phyloP scores from a whole-genome alignment of 129 eudicot species.

The Escallonia rubra region DNA sequence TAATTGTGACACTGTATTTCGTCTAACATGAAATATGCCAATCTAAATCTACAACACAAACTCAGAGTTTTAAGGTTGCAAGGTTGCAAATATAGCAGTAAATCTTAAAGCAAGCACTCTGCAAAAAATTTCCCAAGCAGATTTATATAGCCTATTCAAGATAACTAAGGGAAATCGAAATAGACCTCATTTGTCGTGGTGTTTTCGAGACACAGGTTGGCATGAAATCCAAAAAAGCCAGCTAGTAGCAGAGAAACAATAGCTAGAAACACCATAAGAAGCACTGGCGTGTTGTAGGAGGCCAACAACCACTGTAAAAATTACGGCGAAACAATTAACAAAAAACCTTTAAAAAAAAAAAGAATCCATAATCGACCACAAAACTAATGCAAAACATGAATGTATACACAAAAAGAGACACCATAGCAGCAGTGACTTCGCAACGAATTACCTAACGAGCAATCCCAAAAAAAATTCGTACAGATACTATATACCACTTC shows the following conservation, averaged over 20 bases:
- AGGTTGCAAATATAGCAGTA: background rate
- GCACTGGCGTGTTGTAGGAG: conserved; percentile 87
- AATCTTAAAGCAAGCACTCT: background rate
- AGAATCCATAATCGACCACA: background rate
- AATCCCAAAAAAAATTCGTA: too few relatives aligned
- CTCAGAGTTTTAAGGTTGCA: too few relatives aligned
- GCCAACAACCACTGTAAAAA: conserved; percentile 82
- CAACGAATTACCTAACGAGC: too few relatives aligned
- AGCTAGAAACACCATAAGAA: conserved; percentile 78
- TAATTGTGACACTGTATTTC: too few relatives aligned
- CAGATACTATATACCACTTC: too few relatives aligned
- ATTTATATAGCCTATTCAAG: background rate
- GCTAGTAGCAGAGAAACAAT: conserved; percentile 74
- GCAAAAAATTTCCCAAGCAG: background rate
- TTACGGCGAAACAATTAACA: conserved; percentile 9
- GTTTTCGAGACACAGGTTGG: conserved; percentile 76
- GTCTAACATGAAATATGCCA: too few relatives aligned
- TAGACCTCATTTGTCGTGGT: conserved; percentile 94
- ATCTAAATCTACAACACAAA: too few relatives aligned
- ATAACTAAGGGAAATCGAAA: background rate
- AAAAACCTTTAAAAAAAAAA: background rate
- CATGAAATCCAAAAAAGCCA: conserved; percentile 86
- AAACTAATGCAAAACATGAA: background rate
- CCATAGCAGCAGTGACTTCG: too few relatives aligned
- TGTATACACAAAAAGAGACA: too few relatives aligned